Conservation (phyloP, 2,329 filamentous ascomycete genomes). For the Cercospora sp. region DNA sequence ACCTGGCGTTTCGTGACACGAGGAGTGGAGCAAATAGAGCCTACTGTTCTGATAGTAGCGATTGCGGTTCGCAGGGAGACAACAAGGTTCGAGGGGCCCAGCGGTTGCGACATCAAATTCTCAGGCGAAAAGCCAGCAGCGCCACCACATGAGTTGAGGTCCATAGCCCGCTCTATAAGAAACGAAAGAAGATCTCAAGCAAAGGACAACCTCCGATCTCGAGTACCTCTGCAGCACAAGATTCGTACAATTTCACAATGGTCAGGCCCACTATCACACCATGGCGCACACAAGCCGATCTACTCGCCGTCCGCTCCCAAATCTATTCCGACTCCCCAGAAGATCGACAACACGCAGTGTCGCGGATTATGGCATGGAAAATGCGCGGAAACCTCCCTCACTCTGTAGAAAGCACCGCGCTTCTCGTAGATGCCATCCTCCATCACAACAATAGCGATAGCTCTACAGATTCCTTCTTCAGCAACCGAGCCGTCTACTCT, state of each 20-base stretch:
- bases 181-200: background rate
- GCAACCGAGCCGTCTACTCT: conserved; percentile 68
- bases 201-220: background rate
- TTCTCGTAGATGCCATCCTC: conserved; percentile 68
- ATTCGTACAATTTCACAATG: conserved; percentile 46
- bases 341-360: conserved; percentile 42
- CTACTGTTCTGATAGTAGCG: background rate
- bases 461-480: conserved; percentile 53
- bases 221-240: background rate
- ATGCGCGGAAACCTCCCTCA: conserved; percentile 74
- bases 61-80: background rate
- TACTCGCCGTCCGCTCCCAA: conserved; percentile 64
- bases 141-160: background rate
- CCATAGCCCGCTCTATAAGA: background rate
- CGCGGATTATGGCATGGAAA: conserved; percentile 58
- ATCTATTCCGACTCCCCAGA: conserved; percentile 55
- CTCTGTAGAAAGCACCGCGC: conserved; percentile 74
- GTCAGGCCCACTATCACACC: conserved; percentile 72
- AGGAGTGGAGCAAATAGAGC: background rate
- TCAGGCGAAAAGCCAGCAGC: background rate
- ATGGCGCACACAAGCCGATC: conserved; percentile 67
- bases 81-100: background rate
- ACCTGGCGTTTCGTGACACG: background rate
- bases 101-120: background rate
- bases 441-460: conserved; percentile 54